Base-by-base conservation (phyloP, 176 grass and related monocot genomes). In the Paspalum vaginatum region DNA sequence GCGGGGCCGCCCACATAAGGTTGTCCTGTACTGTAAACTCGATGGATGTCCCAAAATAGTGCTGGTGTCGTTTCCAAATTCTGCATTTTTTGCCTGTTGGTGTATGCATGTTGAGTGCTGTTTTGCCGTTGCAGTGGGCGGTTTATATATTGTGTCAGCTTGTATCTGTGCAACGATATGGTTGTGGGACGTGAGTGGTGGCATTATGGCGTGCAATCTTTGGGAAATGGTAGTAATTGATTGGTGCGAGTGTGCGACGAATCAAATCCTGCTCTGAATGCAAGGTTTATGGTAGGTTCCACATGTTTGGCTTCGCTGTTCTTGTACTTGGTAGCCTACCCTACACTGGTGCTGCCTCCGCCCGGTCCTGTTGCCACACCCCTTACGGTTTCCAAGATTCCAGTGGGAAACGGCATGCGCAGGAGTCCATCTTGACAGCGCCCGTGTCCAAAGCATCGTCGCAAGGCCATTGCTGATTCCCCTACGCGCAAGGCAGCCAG, bases 401-500 rank as follows among this genome's bases (percentile, higher is more conserved):
- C 20, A 5, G 2, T 74, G n/a, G 7, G 62, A 58, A n/a, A 52
- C 22, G 15, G 16, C 3, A 42, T 16, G 47, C 11, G 72, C 76
- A 53, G 51, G 44, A 18, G 76, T 65, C 45, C 76, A 40, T 21
- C 2, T 40, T 16, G 45, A 40, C 27, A 11, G 15, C 67, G 9
- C 21, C 77, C 5, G 46, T 52, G 48, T 26, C 48, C 63, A 68
- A 55, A 68, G 50, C 47, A 57, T 68, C 47, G 37, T 58, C 41
- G 9, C 27, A 2, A 54, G 44, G 61, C 68, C 3, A 26, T 46
- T 56, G 55, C 42, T 2, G 38, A 12, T 26, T 37, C 8, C 32
- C 38, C 6, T 45, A 64, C 47, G 48, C 57, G 39, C 81, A 46
- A 41, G 74, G n/a, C 65, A 85, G 57, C 22, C 17, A 22, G 48